A percentile compares a stretch with the other conserved stretches of the same genome.
Conservation (phyloP, 805 yeast species). For the Candida arabinofermentans region DNA sequence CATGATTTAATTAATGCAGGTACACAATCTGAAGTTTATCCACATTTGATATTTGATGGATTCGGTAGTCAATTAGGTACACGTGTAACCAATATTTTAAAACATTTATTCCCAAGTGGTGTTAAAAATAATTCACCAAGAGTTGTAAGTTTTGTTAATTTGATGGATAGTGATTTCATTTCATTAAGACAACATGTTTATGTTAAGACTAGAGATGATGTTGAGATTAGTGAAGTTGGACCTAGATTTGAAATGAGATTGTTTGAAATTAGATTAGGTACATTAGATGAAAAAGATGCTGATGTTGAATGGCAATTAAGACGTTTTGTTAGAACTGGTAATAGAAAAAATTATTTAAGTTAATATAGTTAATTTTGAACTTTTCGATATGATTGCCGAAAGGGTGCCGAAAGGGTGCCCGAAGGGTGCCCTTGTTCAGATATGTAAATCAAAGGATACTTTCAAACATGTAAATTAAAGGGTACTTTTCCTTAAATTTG, state of each 20-base stretch:
- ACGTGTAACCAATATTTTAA: conserved; percentile 73
- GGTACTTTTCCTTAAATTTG: no score
- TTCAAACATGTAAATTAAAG: no score
- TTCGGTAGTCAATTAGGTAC: conserved; percentile 78
- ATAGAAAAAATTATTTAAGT: conserved; percentile 79
- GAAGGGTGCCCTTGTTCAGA: no score
- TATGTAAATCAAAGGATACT: no score
- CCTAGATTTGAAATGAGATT: conserved; percentile 98
- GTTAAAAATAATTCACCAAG: conserved; percentile 84
- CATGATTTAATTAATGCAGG: conserved; percentile 88
- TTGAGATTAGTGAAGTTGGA: conserved; percentile 93
- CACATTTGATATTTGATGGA: conserved; percentile 90
- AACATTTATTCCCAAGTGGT: conserved; percentile 96
- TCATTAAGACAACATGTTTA: conserved; percentile 94
- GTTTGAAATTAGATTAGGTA: conserved; percentile 83
- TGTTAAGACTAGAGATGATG: conserved; percentile 81
- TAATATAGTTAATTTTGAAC: conserved; percentile 3
- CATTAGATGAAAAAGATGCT: conserved; percentile 92
- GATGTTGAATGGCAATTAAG: conserved; percentile 97
- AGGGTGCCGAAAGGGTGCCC: no score
- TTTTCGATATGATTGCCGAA: no score
- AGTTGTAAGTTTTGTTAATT: conserved; percentile 88
- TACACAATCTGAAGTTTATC: conserved; percentile 85
- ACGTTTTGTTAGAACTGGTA: conserved; percentile 92
- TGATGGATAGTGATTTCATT: conserved; percentile 70